phyloP scores from a whole-genome alignment of 2,329 filamentous ascomycete genomes.

The Talaromyces funiculosus region DNA sequence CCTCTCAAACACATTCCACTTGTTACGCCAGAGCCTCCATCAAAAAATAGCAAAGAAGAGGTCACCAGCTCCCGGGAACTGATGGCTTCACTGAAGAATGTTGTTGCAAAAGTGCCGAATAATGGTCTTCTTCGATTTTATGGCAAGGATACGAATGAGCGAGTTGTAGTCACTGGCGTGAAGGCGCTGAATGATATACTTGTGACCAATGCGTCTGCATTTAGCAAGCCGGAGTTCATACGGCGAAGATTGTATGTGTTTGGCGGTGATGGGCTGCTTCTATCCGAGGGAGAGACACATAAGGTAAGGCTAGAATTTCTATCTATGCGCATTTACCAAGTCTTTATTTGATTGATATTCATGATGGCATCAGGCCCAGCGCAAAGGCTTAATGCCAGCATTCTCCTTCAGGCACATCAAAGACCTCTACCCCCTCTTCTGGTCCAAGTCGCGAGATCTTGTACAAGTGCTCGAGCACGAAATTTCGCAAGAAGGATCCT shows the following conservation, averaged over 20 bases:
- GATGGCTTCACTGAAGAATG: conserved; percentile 29
- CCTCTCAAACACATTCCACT: conserved; percentile 53
- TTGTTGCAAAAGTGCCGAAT: conserved; percentile 59
- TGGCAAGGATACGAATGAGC: conserved; percentile 56
- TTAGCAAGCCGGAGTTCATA: conserved; percentile 57
- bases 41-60: not conserved
- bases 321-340: no score
- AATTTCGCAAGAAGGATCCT: conserved; percentile 32
- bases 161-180: conserved; percentile 55
- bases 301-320: conserved; percentile 47
- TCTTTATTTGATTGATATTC: no score
- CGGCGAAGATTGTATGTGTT: conserved; percentile 32
- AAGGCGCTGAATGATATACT: conserved; percentile 66
- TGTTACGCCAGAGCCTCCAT: not conserved
- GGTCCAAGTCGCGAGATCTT: conserved; percentile 68
- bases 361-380: conserved; percentile 44
- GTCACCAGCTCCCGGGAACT: not conserved
- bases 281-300: conserved; percentile 89
- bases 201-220: conserved; percentile 63
- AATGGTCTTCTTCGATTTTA: conserved; percentile 65
- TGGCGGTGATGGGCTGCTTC: conserved; percentile 47
- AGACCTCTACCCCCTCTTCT: conserved; percentile 77
- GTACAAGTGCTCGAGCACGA: conserved; percentile 54
- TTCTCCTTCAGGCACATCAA: conserved; percentile 85
- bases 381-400: conserved; percentile 74